Percentiles rank a stretch among this genome's conserved stretches.
Conservation (phyloP, 1,284 basidiomycete species). For the Melanopsichium pennsylvanicum region DNA sequence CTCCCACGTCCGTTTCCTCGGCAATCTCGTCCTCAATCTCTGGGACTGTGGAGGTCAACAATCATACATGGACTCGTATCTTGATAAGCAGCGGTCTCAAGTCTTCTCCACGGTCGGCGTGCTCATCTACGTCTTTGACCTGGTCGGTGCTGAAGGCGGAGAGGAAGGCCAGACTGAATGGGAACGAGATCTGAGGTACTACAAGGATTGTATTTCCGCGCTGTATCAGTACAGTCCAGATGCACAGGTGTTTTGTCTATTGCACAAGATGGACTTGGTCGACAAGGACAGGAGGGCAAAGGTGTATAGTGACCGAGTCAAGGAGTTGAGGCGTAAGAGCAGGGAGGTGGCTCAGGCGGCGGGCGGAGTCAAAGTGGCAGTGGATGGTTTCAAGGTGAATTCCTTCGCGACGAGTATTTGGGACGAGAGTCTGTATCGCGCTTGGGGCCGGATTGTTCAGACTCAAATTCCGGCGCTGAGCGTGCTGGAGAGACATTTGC, state of each 20-base stretch:
- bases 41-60: conserved; percentile 99
- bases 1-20: conserved; percentile 94
- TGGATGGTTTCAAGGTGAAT: conserved; percentile 64
- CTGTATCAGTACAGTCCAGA: conserved; percentile 67
- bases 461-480: conserved; percentile 92
- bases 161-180: conserved; percentile 68
- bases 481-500: conserved; percentile 84
- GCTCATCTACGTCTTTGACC: conserved; percentile 97
- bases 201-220: conserved; percentile 58
- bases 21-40: conserved; percentile 88
- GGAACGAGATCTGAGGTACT: conserved; percentile 66
- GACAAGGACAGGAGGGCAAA: conserved; percentile 71
- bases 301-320: conserved; percentile 71
- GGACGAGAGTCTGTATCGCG: conserved; percentile 96
- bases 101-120: conserved; percentile 96
- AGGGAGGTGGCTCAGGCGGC: conserved; percentile 44
- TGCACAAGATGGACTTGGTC: conserved; percentile 92
- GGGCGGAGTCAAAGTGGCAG: conserved; percentile 54
- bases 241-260: conserved; percentile 84
- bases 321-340: conserved; percentile 55
- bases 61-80: conserved; percentile 95
- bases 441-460: conserved; percentile 97
- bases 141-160: conserved; percentile 67
- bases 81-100: conserved; percentile 84
- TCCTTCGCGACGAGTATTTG: conserved; percentile 94